Evolutionary conservation across 2,329 filamentous ascomycete species (phyloP), one percentile per base, ranked within the genome.

Genomic region (Orbilia quercus): DNA sequence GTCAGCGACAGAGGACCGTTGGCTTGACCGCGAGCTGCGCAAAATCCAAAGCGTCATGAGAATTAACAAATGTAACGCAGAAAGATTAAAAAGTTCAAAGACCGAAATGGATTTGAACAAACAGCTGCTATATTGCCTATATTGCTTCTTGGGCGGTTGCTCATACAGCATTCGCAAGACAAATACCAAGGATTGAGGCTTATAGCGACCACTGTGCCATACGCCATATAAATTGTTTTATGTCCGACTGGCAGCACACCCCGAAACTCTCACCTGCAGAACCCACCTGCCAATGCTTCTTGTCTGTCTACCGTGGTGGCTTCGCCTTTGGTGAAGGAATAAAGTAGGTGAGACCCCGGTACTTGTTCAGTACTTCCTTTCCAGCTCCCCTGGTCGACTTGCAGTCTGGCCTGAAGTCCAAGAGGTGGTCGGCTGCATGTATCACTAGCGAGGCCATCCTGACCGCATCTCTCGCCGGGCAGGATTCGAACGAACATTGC

Each of bases 381-480:
- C 54, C 45, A 4, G 4, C 28, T 9, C 28, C 28, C n/a, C n/a
- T n/a, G n/a, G n/a, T n/a, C n/a, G n/a, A n/a, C n/a, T n/a, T n/a
- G n/a, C n/a, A 44, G 60, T 64, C 51, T 53, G 62, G 59, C 51
- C 63, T 67, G 53, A 57, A 53, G 40, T 55, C 44, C 16, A 48
- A 40, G 20, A 48, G 53, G 31, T 73, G 69, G 69, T 73, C 69
- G 69, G 60, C 69, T 73, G 69, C 69, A 73, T 48, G 54, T 66
- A 73, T 73, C 69, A 73, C 40, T 66, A 66, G 69, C 69, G 69
- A 73, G 54, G 12, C 48, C 60, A 62, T 66, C 69, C 69, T 73
- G 69, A 73, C 60, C 55, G 54, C 69, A 62, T 60, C 60, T 60
- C 45, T 54, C 14, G 47, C 55, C n/a, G 53, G 54, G 51, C 55